phyloP scores from a whole-genome alignment of 2,329 filamentous ascomycete species.

The Diplocarpon mali region DNA sequence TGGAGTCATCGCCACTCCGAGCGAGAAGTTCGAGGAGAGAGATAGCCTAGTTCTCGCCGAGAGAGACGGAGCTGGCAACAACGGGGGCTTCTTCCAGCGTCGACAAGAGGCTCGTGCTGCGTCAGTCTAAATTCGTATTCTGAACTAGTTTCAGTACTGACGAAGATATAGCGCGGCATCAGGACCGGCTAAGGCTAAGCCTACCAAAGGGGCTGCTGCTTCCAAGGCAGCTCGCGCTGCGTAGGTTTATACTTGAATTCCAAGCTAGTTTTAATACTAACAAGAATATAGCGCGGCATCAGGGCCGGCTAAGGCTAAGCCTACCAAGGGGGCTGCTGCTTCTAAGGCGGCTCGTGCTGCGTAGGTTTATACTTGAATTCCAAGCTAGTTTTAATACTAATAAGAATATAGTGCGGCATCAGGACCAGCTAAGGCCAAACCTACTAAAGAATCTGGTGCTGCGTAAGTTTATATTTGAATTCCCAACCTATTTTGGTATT shows the following conservation, averaged over 20 bases:
- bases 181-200: too few relatives aligned
- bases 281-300: neutral
- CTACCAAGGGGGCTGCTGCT: neutral
- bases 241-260: neutral
- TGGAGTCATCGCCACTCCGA: constrained; percentile 8
- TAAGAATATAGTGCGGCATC: neutral
- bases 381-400: neutral
- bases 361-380: neutral
- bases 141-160: too few relatives aligned
- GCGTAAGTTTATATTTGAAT: neutral
- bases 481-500: neutral
- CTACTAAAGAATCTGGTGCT: neutral
- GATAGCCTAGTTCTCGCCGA: neutral
- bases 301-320: neutral
- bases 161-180: too few relatives aligned
- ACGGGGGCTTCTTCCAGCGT: constrained; percentile 2
- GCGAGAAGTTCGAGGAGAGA: constrained; percentile 5
- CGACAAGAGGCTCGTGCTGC: neutral
- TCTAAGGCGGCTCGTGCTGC: neutral
- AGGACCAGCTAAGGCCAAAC: neutral
- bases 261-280: neutral
- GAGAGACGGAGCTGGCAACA: constrained; percentile 3
- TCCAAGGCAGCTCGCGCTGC: neutral
- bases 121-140: too few relatives aligned
- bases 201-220: too few relatives aligned